Evolutionary conservation across 164 flowering plant species (phyloP).

Genomic region (Liquidambar formosana): DNA sequence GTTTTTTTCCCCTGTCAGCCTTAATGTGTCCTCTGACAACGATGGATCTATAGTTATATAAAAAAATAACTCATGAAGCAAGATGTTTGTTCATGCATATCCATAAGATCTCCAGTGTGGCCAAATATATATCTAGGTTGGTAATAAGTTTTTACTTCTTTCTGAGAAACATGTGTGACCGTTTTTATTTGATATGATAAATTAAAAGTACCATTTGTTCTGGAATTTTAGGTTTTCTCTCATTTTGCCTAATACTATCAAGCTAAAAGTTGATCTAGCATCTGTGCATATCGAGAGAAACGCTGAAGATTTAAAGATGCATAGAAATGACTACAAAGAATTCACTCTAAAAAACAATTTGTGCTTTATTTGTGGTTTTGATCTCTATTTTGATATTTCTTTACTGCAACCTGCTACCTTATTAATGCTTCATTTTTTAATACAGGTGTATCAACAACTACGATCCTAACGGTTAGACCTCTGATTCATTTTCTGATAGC

Average conservation of each 20-base stretch:
- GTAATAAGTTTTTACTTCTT: constrained; percentile 1
- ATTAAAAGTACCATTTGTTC: not conserved
- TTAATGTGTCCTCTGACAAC: constrained; percentile 35
- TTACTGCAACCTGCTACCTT: not conserved
- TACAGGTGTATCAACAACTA: constrained; percentile 65
- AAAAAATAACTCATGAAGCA: constrained; percentile 51
- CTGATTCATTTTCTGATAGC: constrained; percentile 56
- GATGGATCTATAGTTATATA: constrained; percentile 26
- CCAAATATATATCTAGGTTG: constrained; percentile 81
- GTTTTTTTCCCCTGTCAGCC: constrained; percentile 60
- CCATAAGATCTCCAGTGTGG: constrained; percentile 47
- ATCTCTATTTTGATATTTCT: not conserved
- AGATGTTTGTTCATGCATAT: constrained; percentile 77
- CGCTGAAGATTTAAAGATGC: no score
- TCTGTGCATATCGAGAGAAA: constrained; percentile 40
- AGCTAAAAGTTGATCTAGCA: constrained; percentile 55
- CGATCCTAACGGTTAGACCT: constrained; percentile 65
- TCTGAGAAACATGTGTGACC: not conserved
- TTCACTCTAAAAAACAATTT: no score
- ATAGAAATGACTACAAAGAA: no score
- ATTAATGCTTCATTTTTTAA: constrained; percentile 3
- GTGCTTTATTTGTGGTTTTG: no score
- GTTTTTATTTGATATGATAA: not conserved
- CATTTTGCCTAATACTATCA: constrained; percentile 71
- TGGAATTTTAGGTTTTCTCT: constrained; percentile 70